Evolutionary conservation across 73 alveolate genomes (phyloP).

Genomic region (Symbiodinium pilosum): DNA sequence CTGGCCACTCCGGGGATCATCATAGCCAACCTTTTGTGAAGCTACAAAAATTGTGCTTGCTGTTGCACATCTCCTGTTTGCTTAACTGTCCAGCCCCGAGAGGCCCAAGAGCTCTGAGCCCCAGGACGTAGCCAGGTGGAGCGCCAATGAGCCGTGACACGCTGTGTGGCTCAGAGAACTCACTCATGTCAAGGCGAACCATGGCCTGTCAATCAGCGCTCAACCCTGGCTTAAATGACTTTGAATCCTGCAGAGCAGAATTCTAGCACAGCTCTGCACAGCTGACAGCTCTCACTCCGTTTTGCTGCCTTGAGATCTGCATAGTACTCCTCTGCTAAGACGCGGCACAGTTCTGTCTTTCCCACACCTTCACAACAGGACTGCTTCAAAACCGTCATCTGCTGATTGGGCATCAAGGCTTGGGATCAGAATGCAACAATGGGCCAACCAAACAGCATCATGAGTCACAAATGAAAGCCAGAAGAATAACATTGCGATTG

Average conservation of each 20-base stretch:
- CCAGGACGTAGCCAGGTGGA: conserved; percentile 95
- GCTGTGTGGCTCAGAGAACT: conserved; percentile 94
- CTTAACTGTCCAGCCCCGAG: no score
- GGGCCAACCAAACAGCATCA: background rate
- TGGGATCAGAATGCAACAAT: background rate
- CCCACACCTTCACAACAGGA: conserved; percentile 33
- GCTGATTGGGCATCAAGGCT: background rate
- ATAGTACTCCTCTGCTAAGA: conserved; percentile 85
- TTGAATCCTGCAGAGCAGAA: background rate
- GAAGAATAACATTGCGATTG: background rate
- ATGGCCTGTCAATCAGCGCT: conserved; percentile 47
- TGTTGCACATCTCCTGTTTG: no score
- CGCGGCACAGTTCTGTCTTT: conserved; percentile 90
- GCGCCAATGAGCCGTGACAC: conserved; percentile 95
- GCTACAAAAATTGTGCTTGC: no score
- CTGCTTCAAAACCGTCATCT: background rate
- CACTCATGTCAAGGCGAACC: conserved; percentile 95
- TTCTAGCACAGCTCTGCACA: background rate
- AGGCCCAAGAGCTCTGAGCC: no score
- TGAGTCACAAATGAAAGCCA: background rate
- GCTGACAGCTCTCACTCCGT: background rate
- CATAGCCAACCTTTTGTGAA: conserved; percentile 52
- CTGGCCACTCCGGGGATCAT: conserved; percentile 93
- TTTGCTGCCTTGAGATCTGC: conserved; percentile 73
- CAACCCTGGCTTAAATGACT: no score